Evolutionary conservation across 2,329 filamentous ascomycete genomes (phyloP), one percentile per base, ranked within the genome.

Genomic region (Purpureocillium takamizusanense): DNA sequence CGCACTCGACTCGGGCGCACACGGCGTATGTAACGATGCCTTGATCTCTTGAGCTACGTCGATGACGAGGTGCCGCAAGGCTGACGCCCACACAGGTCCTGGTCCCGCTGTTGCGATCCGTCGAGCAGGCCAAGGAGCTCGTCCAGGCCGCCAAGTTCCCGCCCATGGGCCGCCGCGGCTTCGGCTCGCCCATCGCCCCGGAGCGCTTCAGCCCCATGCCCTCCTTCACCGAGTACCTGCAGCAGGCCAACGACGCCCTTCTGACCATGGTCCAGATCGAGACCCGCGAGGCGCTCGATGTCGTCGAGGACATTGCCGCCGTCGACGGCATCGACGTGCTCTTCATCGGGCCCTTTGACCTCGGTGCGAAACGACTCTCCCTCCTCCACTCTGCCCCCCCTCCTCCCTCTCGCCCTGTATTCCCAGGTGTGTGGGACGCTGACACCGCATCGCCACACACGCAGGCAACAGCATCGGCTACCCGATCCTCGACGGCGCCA

Each of bases 231-330:
- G 63, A 71, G 38, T 74, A 74, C 42, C 62, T 73, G 47, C 59
- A 66, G 42, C 60, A 66, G 31, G 70, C 70, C 33, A 72, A 74
- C 43, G 60, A 70, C 38, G 47, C 56, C 23, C 63, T 83, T 16
- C 53, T 83, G 41, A 80, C 74, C 13, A 78, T 81, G 60, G 75
- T 82, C 10, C 79, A 83, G 55, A 82, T 83, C 37, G 79, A 83
- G 60, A 82, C 79, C 1, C 62, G 65, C 43, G 77, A 81, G 52
- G 78, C 78, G 1, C 60, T 83, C 12, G 70, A 76, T 1, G 59
- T 60, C 11, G 69, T 82, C 1, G 76, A 81, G 27, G 73, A 72
- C 35, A 83, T 83, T 53, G 76, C 76, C 31, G 65, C 70, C 15
- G 63, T 79, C 16, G 59, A 74, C 4, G 75, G 75, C 4, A 63